Base-by-base conservation (phyloP, 352 stramenopile genomes). In the Globisporangium takayamanum region DNA sequence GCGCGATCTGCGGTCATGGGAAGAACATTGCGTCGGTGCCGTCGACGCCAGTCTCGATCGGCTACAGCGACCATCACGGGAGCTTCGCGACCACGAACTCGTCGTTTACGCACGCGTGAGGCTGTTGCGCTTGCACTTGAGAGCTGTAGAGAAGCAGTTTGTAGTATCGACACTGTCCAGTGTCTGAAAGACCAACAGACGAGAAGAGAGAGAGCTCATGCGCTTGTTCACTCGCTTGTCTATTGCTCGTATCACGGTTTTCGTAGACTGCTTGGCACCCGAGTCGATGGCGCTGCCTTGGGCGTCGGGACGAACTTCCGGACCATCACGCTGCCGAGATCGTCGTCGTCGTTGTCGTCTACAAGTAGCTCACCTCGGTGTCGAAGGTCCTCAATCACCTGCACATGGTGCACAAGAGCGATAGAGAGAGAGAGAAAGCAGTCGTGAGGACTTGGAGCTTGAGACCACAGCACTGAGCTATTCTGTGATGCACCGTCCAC, bases 1-100 rank as follows among this genome's bases (percentile, higher is more conserved):
- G 82, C 49, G 82, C 82, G n/a, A 88, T 94, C n/a, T 89, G 79
- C 50, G 80, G 79, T 0, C 79, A 88, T 50, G 68, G 75, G 12
- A 84, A 79, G 55, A 70, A 69, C 50, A 60, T 64, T 12, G 53
- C 63, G n/a, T 36, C 64, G 1, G 42, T 59, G 28, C 53, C 62
- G 3, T 60, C 62, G 11, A 67, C 66, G 3, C 62, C 66, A 6
- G 50, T 53, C 2, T 53, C 64, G 44, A 25, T 25, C 2, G 33
- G 53, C 25, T 53, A 59, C 25, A 46, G 28, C 5, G 48, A 59
- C 12, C 47, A 39, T n/a, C 41, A 70, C 26, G 56, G 61, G 37
- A 64, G 70, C 54, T 42, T 50, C 6, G 68, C 66, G 15, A 63
- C 57, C 28, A 51, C 59, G 12, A 52, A 18, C 2, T 59, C 59